Base-by-base conservation (phyloP, 176 grass and related monocot species). In the Carex myosuroides region DNA sequence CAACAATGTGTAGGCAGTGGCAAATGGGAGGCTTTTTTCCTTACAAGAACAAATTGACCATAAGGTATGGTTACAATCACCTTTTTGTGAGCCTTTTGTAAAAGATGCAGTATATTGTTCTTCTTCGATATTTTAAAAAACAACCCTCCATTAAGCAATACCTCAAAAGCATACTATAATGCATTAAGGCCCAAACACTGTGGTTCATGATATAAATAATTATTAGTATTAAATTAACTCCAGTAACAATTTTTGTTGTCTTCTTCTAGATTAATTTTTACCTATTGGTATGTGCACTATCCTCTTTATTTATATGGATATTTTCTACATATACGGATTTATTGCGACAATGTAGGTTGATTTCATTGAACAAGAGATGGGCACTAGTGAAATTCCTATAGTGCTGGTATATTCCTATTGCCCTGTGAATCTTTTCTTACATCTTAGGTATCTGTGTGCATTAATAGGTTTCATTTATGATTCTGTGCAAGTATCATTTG, bases 11-110 rank as follows among this genome's bases (percentile, higher is more conserved):
- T 67, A 98, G 95, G 92, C 83, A 66, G 61, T 33, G 77, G 89
- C 86, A 82, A 75, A 46, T 69, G 92, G 92, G 84, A 84, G 82
- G 71, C 79, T 94, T 10, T 98, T 98, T 82, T 94, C 95, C 29
- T 80, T 98, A 30, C 69, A 83, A 29, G 92, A 98, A 89, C 95
- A 98, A 87, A 98, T 92, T 90, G 82, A 91, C 75, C 90, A 94
- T 78, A 97, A 94, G 90, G 94, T 94, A 65, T 21, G 57, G 50
- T 32, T 70, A 24, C 32, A 22, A 24, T 68, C 12, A 56, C 14
- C 39, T 50, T 80, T 63, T 8, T 84, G 20, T 76, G 89, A 85
- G 57, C 13, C 61, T n/a, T 85, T 30, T 79, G 32, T 37, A 60
- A 81, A 81, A 13, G 16, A 21, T 62, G n/a, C 1, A 18, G n/a